Evolutionary conservation across 1,284 basidiomycete species (phyloP).

Genomic region (Amylostereum areolatum): DNA sequence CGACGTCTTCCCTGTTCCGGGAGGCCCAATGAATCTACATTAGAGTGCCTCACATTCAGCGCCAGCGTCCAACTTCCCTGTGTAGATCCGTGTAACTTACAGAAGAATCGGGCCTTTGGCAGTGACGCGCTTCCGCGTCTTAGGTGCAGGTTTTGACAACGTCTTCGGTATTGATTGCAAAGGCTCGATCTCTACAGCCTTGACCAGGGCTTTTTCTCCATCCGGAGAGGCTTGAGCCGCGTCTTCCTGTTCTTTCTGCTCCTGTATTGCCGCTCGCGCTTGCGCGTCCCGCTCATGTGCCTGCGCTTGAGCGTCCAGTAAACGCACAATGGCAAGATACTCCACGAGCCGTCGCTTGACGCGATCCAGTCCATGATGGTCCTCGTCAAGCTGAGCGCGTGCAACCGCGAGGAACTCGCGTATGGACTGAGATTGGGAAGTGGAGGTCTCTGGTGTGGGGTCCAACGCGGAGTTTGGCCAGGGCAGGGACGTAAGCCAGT

Average conservation of each 20-base stretch:
- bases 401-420: conserved; percentile 58
- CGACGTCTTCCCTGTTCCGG: conserved; percentile 82
- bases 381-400: conserved; percentile 73
- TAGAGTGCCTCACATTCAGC: no score
- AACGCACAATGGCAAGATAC: conserved; percentile 82
- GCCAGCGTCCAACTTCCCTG: no score
- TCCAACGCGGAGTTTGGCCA: conserved; percentile 48
- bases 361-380: conserved; percentile 87
- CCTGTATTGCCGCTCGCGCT: neutral
- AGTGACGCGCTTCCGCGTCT: conserved; percentile 27
- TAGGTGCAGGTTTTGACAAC: neutral
- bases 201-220: conserved; percentile 5
- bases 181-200: neutral
- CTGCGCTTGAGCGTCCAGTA: conserved; percentile 53
- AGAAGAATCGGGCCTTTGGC: conserved; percentile 77
- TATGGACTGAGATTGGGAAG: conserved; percentile 19
- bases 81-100: no score
- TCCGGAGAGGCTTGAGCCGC: neutral
- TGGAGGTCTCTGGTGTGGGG: conserved; percentile 11
- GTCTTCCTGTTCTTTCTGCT: neutral
- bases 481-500: conserved; percentile 80
- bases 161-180: conserved; percentile 1
- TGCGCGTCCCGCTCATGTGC: neutral
- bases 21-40: conserved; percentile 76
- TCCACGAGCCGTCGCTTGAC: conserved; percentile 89